Evolutionary conservation across 768 basidiomycete species (phyloP), one percentile per base, ranked within the genome.

Genomic region (Chalciporus piperatus): DNA sequence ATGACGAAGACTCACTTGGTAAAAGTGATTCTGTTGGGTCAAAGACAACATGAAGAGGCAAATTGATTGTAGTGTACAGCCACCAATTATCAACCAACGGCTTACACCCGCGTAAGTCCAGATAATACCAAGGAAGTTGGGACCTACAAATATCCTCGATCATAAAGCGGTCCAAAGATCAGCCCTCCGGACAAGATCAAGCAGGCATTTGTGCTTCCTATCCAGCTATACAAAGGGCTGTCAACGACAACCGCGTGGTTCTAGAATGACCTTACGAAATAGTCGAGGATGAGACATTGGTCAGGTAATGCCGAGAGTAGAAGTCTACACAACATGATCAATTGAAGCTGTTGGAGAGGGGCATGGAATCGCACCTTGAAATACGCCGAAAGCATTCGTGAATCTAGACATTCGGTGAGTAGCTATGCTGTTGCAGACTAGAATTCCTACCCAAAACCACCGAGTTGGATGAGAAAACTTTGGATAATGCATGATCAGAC

Each of bases 151-250:
- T 78, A 76, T 32, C 81, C 82, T 11, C 62, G 69, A 47, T 82
- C 82, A 55, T 77, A 76, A 5, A 74, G 69, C n/a, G 73, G 70
- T 4, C 81, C 81, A 16, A 75, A 70, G 40, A 80, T 57, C 25
- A 80, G 61, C 1, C 79, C 78, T 32, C 70, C 68, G 0, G 74
- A 71, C 17, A 80, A 56, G 6, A 74, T 59, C 14, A 81, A 58
- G 42, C 77, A 72, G 2, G 78, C 57, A 48, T 80, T 77, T 4
- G 74, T 67, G 44, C 79, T 78, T 22, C 80, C 81, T 55, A 83
- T 75, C 71, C 70, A 75, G 6, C 70, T 73, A 50, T 32, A 45
- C 45, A 1, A 20, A 16, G n/a, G 6, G 38, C 22, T 8, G n/a
- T 52, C 25, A 47, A 32, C 38, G 11, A 32, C 32, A n/a, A 16